A percentile compares a stretch with the other conserved stretches of the same genome.
Conservation (phyloP, 805 yeast species). For the Candida koratica region DNA sequence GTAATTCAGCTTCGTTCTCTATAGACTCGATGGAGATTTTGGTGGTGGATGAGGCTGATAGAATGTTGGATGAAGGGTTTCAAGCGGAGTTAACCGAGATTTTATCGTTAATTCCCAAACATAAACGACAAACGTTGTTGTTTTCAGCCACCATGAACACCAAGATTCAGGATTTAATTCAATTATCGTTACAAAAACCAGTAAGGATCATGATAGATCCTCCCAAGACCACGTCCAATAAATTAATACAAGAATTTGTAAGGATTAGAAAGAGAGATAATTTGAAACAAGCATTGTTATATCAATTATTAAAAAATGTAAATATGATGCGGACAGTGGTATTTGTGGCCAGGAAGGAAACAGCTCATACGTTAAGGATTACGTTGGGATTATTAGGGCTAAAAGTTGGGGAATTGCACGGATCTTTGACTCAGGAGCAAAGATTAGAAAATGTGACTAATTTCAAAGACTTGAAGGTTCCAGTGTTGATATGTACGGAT, state of each 20-base stretch:
- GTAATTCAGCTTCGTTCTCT: conserved; percentile 89
- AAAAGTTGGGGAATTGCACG: conserved; percentile 77
- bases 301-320: conserved; percentile 62
- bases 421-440: conserved; percentile 86
- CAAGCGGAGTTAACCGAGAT: conserved; percentile 92
- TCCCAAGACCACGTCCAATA: conserved; percentile 90
- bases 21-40: conserved; percentile 89
- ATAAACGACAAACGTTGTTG: conserved; percentile 86
- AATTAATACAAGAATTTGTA: conserved; percentile 88
- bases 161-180: conserved; percentile 80
- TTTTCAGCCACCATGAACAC: conserved; percentile 99
- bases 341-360: conserved; percentile 87
- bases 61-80: conserved; percentile 99
- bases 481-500: conserved; percentile 92
- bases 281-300: conserved; percentile 78
- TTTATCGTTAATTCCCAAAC: conserved; percentile 72
- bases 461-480: conserved; percentile 78
- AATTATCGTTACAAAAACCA: conserved; percentile 83
- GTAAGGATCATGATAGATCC: conserved; percentile 95
- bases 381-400: conserved; percentile 69
- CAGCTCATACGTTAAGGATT: conserved; percentile 82
- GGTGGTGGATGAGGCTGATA: conserved; percentile 96
- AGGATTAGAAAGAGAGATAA: conserved; percentile 88
- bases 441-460: conserved; percentile 80
- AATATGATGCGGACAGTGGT: conserved; percentile 79